Evolutionary conservation across 1,284 basidiomycete species (phyloP), one percentile per base, ranked within the genome.

Genomic region (Ustilago sp.): DNA sequence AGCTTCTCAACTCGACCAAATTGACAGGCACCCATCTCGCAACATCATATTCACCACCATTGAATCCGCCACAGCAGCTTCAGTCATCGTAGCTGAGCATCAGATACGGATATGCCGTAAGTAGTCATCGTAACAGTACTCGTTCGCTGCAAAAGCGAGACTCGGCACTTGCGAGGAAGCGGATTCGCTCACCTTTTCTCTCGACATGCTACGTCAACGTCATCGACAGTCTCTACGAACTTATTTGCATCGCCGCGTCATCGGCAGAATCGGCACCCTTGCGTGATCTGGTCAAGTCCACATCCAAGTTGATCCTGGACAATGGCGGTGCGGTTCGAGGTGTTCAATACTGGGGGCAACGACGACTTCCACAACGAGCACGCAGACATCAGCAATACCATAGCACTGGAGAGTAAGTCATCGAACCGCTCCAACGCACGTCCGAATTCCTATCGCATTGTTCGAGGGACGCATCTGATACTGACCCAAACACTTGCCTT

Each of bases 241-340:
- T 85, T 23, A 67, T 85, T 19, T 85, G 84, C 74, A 79, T 85
- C 28, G 84, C 84, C 9, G 80, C 84, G 35, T 77, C 78, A 2
- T 80, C 81, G 3, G 71, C 77, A n/a, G 80, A 84, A 57, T 84
- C 83, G 34, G 81, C 81, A 36, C 91, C 92, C 78, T 91, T 95
- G 52, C 91, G 92, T 67, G 90, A 91, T 74, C 89, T 95, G 17
- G 93, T 94, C 31, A 89, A 89, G 12, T 90, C 91, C 80, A 90
- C 92, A 6, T 92, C 93, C 23, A 89, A 88, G 63, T 91, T 93
- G 83, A 88, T 95, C 62, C 89, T 95, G 88, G 88, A 92, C 68
- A 87, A 89, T 23, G 94, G 93, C 58, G 93, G 93, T 32, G 92
- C 93, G 51, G 93, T 95, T 31, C 90, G 93, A 32, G 89, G 89